A percentile compares a stretch with the other conserved stretches of the same genome.
These are phyloP conservation scores for Saturnispora zaruensis DNA, from an alignment of 805 yeast species.

Conservation along the genomic window DNA sequence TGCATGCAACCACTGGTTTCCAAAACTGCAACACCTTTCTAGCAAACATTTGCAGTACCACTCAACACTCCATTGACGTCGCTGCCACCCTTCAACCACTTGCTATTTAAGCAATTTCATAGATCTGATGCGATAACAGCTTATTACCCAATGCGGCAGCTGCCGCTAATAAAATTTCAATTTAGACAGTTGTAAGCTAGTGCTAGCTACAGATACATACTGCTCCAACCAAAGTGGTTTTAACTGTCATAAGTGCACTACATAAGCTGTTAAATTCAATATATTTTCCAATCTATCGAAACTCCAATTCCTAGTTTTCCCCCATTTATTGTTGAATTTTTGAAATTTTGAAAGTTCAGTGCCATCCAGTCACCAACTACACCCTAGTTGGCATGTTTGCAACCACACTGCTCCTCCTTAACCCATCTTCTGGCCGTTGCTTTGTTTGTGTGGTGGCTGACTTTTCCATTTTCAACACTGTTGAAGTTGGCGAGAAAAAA, in stretches of 20 bases:
- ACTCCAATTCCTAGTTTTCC: no score
- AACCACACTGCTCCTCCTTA: neutral
- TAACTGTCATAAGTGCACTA: no score
- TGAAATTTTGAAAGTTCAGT: no score
- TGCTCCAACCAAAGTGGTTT: no score
- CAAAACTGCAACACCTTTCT: neutral
- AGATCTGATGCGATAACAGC: neutral
- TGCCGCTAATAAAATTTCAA: neutral
- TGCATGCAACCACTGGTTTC: neutral
- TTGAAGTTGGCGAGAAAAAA: neutral
- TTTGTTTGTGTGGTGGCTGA: neutral
- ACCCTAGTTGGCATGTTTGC: neutral
- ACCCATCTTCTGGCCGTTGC: neutral
- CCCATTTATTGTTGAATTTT: no score
- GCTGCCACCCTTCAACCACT: neutral
- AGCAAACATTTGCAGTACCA: neutral
- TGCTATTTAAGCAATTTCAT: neutral
- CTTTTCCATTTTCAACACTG: neutral
- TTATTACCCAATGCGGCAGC: neutral
- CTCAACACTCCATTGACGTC: neutral
- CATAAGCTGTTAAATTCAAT: no score
- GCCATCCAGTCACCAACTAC: neutral
- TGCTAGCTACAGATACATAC: neutral
- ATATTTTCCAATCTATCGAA: no score
- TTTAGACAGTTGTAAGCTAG: neutral